These are phyloP conservation scores for Solanum pinnatisectum DNA, from an alignment of 257 asterid species.

Conservation along the genomic window DNA sequence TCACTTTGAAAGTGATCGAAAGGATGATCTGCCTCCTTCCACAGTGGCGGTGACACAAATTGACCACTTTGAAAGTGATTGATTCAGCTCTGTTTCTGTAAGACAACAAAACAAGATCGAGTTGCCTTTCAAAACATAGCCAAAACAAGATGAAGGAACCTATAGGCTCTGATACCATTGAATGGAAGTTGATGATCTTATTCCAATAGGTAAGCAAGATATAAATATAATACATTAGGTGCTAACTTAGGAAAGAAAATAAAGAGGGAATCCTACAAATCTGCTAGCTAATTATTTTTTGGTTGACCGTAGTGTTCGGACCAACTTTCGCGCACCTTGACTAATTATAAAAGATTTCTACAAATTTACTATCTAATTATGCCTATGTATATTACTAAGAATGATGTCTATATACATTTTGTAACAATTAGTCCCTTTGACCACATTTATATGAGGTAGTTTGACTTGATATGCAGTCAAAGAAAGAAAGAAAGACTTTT, in stretches of 20 bases:
- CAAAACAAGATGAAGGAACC: background rate
- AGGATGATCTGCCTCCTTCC: background rate
- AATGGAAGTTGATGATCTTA: background rate
- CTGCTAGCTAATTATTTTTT: background rate
- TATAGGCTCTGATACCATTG: background rate
- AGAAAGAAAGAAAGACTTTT: background rate
- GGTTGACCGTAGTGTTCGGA: background rate
- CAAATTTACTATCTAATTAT: background rate
- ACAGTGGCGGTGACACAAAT: background rate
- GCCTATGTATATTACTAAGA: background rate
- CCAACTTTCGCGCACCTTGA: background rate
- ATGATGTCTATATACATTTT: background rate
- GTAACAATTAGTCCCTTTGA: background rate
- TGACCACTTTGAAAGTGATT: background rate
- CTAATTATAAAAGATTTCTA: background rate
- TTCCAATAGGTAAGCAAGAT: background rate
- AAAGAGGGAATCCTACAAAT: background rate
- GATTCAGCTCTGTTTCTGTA: background rate
- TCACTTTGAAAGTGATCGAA: background rate
- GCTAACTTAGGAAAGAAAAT: background rate
- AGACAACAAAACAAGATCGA: background rate
- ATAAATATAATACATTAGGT: background rate
- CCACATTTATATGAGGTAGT: background rate
- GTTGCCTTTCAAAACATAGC: background rate
- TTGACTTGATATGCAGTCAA: background rate